Percentiles rank a stretch among this genome's conserved stretches.
phyloP scores from a whole-genome alignment of 805 yeast species.

The Wickerhamiella galacta region DNA sequence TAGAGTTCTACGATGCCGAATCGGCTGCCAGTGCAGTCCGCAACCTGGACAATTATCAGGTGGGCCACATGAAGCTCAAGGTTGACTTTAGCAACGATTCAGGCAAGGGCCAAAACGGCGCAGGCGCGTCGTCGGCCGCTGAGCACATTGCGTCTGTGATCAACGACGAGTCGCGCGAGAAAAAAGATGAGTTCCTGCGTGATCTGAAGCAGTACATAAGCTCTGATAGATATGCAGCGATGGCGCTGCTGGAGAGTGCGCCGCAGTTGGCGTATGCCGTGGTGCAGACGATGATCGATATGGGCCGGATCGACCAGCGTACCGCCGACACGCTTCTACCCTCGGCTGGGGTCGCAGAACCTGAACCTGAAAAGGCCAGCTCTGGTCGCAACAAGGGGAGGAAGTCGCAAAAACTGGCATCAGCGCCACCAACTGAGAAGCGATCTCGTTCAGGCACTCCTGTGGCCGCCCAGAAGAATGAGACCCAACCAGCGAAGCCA shows the following conservation, averaged over 20 bases:
- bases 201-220: slow-evolving; percentile 46
- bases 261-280: slow-evolving; percentile 77
- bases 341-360: neutral
- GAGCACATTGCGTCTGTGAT: slow-evolving; percentile 10
- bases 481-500: slow-evolving; percentile 3
- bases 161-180: slow-evolving; percentile 17
- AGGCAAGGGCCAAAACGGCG: slow-evolving; percentile 17
- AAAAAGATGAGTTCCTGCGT: slow-evolving; percentile 32
- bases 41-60: slow-evolving; percentile 60
- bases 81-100: slow-evolving; percentile 62
- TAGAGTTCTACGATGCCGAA: slow-evolving; percentile 66
- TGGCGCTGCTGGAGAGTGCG: slow-evolving; percentile 40
- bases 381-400: no score
- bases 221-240: slow-evolving; percentile 41
- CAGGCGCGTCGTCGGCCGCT: slow-evolving; percentile 16
- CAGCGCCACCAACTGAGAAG: neutral
- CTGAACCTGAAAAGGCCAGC: no score
- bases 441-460: neutral
- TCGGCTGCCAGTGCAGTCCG: slow-evolving; percentile 86
- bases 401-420: no score
- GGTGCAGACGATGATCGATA: slow-evolving; percentile 48
- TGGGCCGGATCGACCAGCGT: slow-evolving; percentile 21
- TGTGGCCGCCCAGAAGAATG: neutral
- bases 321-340: slow-evolving; percentile 11
- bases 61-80: slow-evolving; percentile 53